These are phyloP conservation scores for Thelonectria discophora DNA, from an alignment of 2,329 filamentous ascomycete genomes.

Conservation along the genomic window DNA sequence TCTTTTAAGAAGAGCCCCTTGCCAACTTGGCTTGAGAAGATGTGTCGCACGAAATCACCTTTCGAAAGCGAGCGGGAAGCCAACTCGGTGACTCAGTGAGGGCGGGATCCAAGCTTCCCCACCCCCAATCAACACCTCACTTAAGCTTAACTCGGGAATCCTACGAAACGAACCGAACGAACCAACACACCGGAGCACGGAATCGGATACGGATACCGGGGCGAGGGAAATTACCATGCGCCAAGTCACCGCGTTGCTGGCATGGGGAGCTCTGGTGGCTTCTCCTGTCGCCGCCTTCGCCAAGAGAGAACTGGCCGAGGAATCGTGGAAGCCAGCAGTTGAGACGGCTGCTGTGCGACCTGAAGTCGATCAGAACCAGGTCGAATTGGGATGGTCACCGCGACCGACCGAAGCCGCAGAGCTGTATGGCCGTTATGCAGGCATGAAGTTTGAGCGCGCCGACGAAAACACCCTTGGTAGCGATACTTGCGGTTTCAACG, in stretches of 20 bases:
- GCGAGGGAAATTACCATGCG: slow-evolving; percentile 25
- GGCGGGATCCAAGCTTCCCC: background rate
- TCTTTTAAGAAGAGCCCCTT: background rate
- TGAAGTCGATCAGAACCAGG: slow-evolving; percentile 32
- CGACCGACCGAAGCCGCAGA: slow-evolving; percentile 44
- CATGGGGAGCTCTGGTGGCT: slow-evolving; percentile 36
- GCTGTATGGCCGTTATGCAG: slow-evolving; percentile 41
- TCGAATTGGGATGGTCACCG: slow-evolving; percentile 46
- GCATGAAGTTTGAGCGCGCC: slow-evolving; percentile 43
- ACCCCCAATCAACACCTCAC: background rate
- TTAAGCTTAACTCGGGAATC: background rate
- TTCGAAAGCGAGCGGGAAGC: background rate
- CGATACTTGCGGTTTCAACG: slow-evolving; percentile 46
- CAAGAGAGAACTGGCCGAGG: slow-evolving; percentile 32
- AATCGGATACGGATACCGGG: background rate
- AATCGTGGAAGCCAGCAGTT: slow-evolving; percentile 43
- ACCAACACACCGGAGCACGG: background rate
- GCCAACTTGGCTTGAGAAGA: background rate
- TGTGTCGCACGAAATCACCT: background rate
- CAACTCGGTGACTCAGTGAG: background rate
- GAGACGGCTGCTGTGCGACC: slow-evolving; percentile 36
- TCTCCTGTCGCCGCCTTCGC: slow-evolving; percentile 38
- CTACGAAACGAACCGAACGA: background rate
- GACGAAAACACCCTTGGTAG: slow-evolving; percentile 42
- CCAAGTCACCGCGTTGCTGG: slow-evolving; percentile 34